These are phyloP conservation scores for Chenopodium quinoa DNA, from an alignment of 148 eudicot species.

Conservation along the genomic window DNA sequence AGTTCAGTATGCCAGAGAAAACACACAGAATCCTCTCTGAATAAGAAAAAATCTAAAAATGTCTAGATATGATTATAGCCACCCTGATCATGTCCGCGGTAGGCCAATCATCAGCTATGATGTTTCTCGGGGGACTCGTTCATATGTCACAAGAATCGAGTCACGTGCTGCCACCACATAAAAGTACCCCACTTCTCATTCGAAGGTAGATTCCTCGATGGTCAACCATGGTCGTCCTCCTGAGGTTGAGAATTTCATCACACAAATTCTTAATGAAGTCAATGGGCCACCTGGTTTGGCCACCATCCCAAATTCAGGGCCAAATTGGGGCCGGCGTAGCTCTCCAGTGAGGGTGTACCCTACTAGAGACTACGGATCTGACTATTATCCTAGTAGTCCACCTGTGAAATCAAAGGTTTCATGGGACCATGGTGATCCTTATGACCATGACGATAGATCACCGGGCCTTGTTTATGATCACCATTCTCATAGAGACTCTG, in stretches of 20 bases:
- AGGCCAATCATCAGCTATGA: constrained; percentile 19
- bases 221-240: constrained; percentile 23
- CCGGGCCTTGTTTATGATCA: constrained; percentile 13
- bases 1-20: constrained; percentile 9
- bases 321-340: constrained; percentile 1
- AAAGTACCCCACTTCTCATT: constrained; percentile 3
- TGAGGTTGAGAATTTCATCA: constrained; percentile 28
- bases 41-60: not conserved
- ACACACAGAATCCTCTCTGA: not conserved
- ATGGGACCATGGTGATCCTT: constrained; percentile 18
- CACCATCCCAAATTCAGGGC: not conserved
- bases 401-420: constrained; percentile 12
- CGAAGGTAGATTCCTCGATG: not conserved
- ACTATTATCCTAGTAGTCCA: not conserved
- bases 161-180: constrained; percentile 10
- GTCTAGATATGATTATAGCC: constrained; percentile 22
- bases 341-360: constrained; percentile 14
- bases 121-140: constrained; percentile 7
- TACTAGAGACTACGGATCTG: not conserved
- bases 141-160: constrained; percentile 22
- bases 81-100: not conserved
- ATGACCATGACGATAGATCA: not conserved
- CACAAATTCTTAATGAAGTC: constrained; percentile 33
- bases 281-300: constrained; percentile 21
- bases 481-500: constrained; percentile 18